Base-by-base conservation (phyloP, 1,284 basidiomycete species). In the Apiotrichum laibachii region DNA sequence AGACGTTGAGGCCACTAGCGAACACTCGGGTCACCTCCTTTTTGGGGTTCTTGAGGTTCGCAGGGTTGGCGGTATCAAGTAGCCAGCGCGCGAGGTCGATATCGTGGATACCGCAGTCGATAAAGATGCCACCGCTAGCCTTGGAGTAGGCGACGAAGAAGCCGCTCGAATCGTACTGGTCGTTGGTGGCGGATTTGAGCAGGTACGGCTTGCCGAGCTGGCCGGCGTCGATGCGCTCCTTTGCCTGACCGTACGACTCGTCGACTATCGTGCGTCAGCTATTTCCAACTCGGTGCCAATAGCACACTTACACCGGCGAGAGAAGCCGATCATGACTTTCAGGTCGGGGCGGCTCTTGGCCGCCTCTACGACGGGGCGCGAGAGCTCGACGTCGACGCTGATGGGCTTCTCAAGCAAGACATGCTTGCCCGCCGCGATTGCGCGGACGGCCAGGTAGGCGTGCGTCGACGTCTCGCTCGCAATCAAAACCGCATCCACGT, bases 341-440 rank as follows among this genome's bases (percentile, higher is more conserved):
- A 74, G 42, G n/a, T 65, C 39, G 3, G n/a, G n/a, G n/a, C 70
- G 65, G 40, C 60, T 33, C 3, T 55, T 48, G 31, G 66, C 56
- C 15, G 57, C 66, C n/a, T 61, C 64, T 5, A 73, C 63, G 3
- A 75, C 70, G 3, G 51, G 46, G 6, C 61, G 44, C 11, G 69
- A 57, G 15, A 54, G 59, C 33, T 66, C 63, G 13, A 70, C 40
- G 50, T 72, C 69, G n/a, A 72, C 60, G 0, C 69, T 63, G 49
- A 75, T 71, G 21, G 73, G 73, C 55, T 75, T 75, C 62, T 74
- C 73, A 10, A 68, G 50, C 10, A 75, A 60, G 7, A 73, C 67
- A 53, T 75, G 71, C 65, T 70, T 56, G 22, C 69, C 69, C 1
- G 61, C 56, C 21, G 50, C 33, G 33, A 69, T 55, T 15, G 70